Evolutionary conservation across 2,329 filamentous ascomycete species (phyloP).

Genomic region (Aspergillus caelatus): DNA sequence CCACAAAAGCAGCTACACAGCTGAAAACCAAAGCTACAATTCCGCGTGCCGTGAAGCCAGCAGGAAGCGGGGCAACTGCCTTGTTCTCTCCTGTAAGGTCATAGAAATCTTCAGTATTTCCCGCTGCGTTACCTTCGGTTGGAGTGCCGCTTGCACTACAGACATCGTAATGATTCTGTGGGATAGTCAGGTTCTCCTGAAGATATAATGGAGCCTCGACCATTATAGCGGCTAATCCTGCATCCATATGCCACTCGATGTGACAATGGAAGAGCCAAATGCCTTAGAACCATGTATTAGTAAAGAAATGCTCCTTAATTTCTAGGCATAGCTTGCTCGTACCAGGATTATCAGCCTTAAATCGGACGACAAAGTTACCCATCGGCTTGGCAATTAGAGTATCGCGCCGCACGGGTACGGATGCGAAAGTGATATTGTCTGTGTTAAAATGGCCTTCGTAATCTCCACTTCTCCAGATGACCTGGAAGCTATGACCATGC

Average conservation of each 20-base stretch:
- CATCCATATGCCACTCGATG: constrained; percentile 74
- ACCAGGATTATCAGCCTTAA: constrained; percentile 46
- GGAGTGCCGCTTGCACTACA: constrained; percentile 59
- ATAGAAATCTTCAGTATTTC: constrained; percentile 64
- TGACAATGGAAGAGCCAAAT: constrained; percentile 80
- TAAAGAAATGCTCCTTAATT: too few species aligned
- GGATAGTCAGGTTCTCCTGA: constrained; percentile 63
- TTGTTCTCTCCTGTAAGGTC: constrained; percentile 65
- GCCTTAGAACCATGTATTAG: constrained; percentile 28
- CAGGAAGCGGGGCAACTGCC: constrained; percentile 60
- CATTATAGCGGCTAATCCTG: constrained; percentile 66
- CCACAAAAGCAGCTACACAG: constrained; percentile 67
- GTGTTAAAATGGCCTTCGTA: constrained; percentile 34
- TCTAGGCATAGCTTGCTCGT: too few species aligned
- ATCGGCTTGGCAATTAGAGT: constrained; percentile 66
- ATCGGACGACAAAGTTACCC: constrained; percentile 67
- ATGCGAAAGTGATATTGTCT: constrained; percentile 46
- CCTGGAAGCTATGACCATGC: constrained; percentile 67
- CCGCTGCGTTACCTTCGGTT: constrained; percentile 72
- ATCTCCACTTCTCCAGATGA: constrained; percentile 60
- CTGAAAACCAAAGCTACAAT: constrained; percentile 77
- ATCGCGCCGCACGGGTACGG: constrained; percentile 68
- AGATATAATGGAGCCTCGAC: constrained; percentile 65
- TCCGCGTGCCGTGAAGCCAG: constrained; percentile 70
- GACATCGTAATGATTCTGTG: constrained; percentile 60